Conservation (phyloP, 345 rosid genomes). For the Bruguiera gymnorhiza region DNA sequence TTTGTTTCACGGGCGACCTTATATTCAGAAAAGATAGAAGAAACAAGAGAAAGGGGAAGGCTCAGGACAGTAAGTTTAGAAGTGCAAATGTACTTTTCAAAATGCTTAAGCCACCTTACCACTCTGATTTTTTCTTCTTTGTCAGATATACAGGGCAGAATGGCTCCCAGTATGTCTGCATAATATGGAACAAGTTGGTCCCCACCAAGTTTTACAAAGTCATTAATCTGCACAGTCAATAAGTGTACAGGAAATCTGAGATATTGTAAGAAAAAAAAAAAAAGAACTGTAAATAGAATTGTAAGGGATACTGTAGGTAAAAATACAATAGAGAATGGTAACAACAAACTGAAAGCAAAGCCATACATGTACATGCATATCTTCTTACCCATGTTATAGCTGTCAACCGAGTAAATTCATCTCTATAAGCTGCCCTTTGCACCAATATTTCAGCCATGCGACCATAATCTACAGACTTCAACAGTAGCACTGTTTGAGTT, state of each 20-base stretch:
- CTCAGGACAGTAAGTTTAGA: slow-evolving; percentile 3
- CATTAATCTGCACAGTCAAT: slow-evolving; percentile 66
- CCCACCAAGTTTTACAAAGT: slow-evolving; percentile 99
- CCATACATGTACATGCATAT: neutral
- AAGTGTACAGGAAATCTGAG: slow-evolving; percentile 1
- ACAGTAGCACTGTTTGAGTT: slow-evolving; percentile 83
- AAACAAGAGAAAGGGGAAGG: slow-evolving; percentile 11
- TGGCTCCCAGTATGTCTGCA: slow-evolving; percentile 94
- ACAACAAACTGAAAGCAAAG: too few species aligned
- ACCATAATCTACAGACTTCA: slow-evolving; percentile 99
- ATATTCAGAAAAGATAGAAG: slow-evolving; percentile 6
- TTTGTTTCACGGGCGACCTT: slow-evolving; percentile 99
- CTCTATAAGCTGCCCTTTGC: slow-evolving; percentile 87
- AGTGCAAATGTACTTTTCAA: neutral
- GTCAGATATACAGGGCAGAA: slow-evolving; percentile 96
- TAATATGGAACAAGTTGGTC: slow-evolving; percentile 95
- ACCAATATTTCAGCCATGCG: slow-evolving; percentile 99
- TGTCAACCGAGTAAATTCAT: slow-evolving; percentile 96
- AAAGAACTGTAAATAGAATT: neutral
- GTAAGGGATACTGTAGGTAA: neutral
- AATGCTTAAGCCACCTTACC: slow-evolving; percentile 48
- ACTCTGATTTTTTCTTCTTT: slow-evolving; percentile 99
- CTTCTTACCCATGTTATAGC: slow-evolving; percentile 91
- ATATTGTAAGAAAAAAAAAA: neutral
- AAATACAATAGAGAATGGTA: too few species aligned